phyloP scores from a whole-genome alignment of 306 rosid genomes.

The Fragaria iinumae region DNA sequence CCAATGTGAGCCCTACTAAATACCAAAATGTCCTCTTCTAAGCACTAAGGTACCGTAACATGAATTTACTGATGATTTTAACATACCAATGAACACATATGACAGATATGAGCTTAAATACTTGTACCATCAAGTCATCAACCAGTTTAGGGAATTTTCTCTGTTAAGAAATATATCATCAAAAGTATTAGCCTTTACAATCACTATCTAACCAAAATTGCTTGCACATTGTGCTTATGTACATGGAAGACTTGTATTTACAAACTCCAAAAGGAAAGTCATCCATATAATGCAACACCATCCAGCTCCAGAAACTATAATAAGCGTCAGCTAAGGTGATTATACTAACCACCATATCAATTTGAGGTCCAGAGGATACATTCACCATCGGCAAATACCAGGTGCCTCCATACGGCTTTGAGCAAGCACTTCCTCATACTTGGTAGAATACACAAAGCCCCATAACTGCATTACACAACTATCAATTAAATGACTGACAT shows the following conservation, averaged over 20 bases:
- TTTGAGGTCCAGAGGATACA: background rate
- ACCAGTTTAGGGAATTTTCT: background rate
- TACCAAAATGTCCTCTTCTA: too few relatives aligned
- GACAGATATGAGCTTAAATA: too few relatives aligned
- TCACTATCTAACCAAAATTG: slow-evolving; percentile 6
- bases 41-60: too few relatives aligned
- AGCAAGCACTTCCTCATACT: slow-evolving; percentile 76
- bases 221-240: background rate
- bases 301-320: slow-evolving; percentile 11
- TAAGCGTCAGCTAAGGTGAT: slow-evolving; percentile 8
- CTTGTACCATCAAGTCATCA: too few relatives aligned
- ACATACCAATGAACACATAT: too few relatives aligned
- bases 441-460: slow-evolving; percentile 84
- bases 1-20: too few relatives aligned
- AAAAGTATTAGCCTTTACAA: background rate
- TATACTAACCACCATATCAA: background rate
- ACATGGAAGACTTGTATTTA: background rate
- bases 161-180: too few relatives aligned
- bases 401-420: slow-evolving; percentile 66
- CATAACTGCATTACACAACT: slow-evolving; percentile 61
- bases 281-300: background rate
- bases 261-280: background rate
- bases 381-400: slow-evolving; percentile 83
- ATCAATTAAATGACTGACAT: slow-evolving; percentile 8
- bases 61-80: too few relatives aligned